Evolutionary conservation across 2,329 filamentous ascomycete species (phyloP).

Genomic region (Chaetomium sp.): DNA sequence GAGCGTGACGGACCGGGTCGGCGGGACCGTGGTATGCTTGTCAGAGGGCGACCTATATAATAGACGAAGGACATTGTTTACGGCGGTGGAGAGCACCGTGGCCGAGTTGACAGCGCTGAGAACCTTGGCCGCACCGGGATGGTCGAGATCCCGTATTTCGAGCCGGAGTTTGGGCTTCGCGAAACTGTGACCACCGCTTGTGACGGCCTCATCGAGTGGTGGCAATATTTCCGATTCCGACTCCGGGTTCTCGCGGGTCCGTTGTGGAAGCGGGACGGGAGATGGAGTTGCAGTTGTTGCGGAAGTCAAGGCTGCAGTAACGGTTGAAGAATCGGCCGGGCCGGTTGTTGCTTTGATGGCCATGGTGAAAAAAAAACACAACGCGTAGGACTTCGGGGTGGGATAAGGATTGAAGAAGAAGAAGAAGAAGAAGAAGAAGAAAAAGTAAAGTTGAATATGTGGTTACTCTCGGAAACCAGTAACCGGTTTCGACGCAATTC

Average conservation of each 20-base stretch:
- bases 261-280: conserved; percentile 18
- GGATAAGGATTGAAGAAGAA: no score
- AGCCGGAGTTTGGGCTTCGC: conserved; percentile 51
- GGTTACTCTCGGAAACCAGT: no score
- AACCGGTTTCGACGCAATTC: no score
- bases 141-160: conserved; percentile 50
- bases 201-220: neutral
- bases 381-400: no score
- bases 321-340: neutral
- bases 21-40: conserved; percentile 39
- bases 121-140: conserved; percentile 60
- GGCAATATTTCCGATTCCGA: neutral
- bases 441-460: no score
- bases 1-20: conserved; percentile 81
- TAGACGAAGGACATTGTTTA: conserved; percentile 60
- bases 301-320: neutral
- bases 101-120: conserved; percentile 58
- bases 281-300: neutral
- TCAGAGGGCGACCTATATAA: conserved; percentile 56
- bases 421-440: no score
- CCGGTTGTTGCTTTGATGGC: conserved; percentile 1
- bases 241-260: neutral
- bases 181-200: conserved; percentile 26
- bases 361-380: neutral
- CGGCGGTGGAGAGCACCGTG: conserved; percentile 54